Evolutionary conservation across 2,329 filamentous ascomycete genomes (phyloP).

Genomic region (Pseudocercospora vitis): DNA sequence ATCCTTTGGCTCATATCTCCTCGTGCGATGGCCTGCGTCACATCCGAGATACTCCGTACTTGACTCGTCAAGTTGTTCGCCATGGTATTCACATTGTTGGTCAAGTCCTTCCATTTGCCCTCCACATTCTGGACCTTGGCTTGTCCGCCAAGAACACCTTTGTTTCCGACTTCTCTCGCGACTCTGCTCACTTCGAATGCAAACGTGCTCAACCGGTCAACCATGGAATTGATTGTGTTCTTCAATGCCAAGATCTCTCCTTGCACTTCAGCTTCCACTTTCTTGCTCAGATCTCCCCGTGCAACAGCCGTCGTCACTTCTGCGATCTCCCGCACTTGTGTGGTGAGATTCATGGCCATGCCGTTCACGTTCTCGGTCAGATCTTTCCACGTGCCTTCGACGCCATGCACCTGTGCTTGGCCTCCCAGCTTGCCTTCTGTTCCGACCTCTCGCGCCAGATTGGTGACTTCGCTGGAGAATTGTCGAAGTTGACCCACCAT

Average conservation of each 20-base stretch:
- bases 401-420: constrained; percentile 54
- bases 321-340: constrained; percentile 55
- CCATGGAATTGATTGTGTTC: constrained; percentile 76
- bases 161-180: constrained; percentile 63
- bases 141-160: constrained; percentile 64
- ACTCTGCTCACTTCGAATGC: constrained; percentile 67
- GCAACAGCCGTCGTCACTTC: constrained; percentile 56
- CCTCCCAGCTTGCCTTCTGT: constrained; percentile 54
- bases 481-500: constrained; percentile 56
- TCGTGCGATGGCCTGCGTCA: constrained; percentile 91
- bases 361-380: constrained; percentile 56
- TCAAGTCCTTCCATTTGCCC: constrained; percentile 67
- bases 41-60: constrained; percentile 88
- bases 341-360: constrained; percentile 53
- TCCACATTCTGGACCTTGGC: constrained; percentile 65
- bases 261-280: constrained; percentile 54
- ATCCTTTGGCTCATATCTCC: constrained; percentile 96
- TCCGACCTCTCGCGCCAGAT: constrained; percentile 54
- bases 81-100: constrained; percentile 68
- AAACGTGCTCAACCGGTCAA: constrained; percentile 63
- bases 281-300: constrained; percentile 53
- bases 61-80: constrained; percentile 63
- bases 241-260: constrained; percentile 65
- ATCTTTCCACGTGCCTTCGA: constrained; percentile 56
- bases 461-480: constrained; percentile 55